Base-by-base conservation (phyloP, 805 yeast genomes). In the Blastobotrys peoriensis region DNA sequence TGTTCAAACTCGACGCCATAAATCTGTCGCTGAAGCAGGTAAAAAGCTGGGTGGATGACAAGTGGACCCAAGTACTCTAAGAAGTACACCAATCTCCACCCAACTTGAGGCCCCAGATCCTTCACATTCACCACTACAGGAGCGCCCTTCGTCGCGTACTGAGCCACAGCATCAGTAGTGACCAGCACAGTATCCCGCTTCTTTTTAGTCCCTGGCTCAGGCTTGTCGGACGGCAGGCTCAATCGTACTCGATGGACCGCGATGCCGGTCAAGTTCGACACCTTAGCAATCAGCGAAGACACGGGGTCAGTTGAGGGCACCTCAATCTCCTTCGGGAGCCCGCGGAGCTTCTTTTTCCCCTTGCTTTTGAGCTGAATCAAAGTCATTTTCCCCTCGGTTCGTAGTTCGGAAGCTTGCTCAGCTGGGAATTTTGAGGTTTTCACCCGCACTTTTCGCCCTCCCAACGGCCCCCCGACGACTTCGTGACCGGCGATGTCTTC, bases 21-120 rank as follows among this genome's bases (percentile, higher is more conserved):
- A 35, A 69, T 44, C 16, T 47, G 49, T 46, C 40, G 55, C 55
- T 46, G 75, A 38, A 66, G 61, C 44, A 63, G 71, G 61, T 78
- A 91, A 44, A 84, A 68, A 15, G 86, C 45, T 1, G 86, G 75
- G 63, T 89, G 96, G 57, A 91, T 73, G 34, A 89, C 38, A 45
- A 93, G 68, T 6, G 98, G 98, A 2, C 98, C 98, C 15, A 85
- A 55, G 62, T 93, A 93, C 67, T 93, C 98, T 51, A 86, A 68
- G 42, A 86, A 55, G 60, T 81, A 93, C n/a, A 91, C 98, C 2
- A 87, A 75, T 66, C 84, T 76, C 96, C 97, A 93, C 3, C 81
- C 80, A 47, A 93, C 78, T 66, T 93, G 98, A 0, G 89, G 88
- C 17, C 98, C 98, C 49, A 91, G 70, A 60, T 91, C 98, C 63